Conservation (phyloP, 352 stramenopile species). For the Globisporangium polare region DNA sequence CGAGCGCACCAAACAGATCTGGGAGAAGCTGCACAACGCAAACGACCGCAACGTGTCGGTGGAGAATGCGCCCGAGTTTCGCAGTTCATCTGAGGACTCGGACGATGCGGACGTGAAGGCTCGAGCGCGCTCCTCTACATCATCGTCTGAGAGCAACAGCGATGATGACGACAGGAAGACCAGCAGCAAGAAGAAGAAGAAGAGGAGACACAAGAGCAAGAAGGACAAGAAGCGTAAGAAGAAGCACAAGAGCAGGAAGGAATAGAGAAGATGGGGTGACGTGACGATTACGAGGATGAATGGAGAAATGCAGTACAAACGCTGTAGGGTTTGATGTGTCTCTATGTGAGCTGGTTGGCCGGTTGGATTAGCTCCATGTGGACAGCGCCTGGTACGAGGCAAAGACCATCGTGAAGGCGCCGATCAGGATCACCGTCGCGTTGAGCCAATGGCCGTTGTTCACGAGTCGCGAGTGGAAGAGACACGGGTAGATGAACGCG, state of each 20-base stretch:
- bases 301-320: constrained; percentile 10
- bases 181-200: constrained; percentile 28
- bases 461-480: constrained; percentile 60
- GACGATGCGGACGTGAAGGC: constrained; percentile 40
- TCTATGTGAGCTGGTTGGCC: not conserved
- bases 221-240: constrained; percentile 18
- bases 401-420: constrained; percentile 58
- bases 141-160: not conserved
- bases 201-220: constrained; percentile 28
- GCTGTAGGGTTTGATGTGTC: constrained; percentile 4
- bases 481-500: constrained; percentile 67
- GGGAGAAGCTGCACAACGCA: constrained; percentile 37
- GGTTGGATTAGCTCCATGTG: constrained; percentile 33
- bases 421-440: constrained; percentile 38
- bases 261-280: constrained; percentile 7
- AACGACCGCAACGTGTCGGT: constrained; percentile 32
- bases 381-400: constrained; percentile 50
- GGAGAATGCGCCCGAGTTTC: constrained; percentile 47
- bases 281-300: constrained; percentile 2
- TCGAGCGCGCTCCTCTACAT: not conserved
- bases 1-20: constrained; percentile 46
- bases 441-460: constrained; percentile 42
- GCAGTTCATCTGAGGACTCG: constrained; percentile 25
- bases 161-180: not conserved
- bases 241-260: not conserved